Base-by-base conservation (phyloP, 805 yeast species). In the Candida alai region DNA sequence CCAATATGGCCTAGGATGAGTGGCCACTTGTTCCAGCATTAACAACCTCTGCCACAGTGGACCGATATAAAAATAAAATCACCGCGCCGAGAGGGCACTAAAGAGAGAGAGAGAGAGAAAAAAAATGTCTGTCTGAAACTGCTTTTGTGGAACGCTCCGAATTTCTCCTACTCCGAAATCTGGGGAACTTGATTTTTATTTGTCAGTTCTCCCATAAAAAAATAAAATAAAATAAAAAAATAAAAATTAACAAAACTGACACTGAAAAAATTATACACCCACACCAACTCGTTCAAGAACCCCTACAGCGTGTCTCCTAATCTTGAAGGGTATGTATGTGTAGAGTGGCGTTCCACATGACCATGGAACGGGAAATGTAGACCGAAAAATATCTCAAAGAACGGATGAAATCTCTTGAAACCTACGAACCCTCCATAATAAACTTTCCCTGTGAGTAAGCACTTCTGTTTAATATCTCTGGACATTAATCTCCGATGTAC, bases 111-210 rank as follows among this genome's bases (percentile, higher is more conserved):
- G 24, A 9, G n/a, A 21, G 27, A 24, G 6, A 6, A 24, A 24
- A 24, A 24, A 24, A 24, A 24, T 24, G 27, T 24, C 27, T 24
- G 27, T 24, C 27, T 24, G 27, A 24, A 24, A 24, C 6, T 24
- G 6, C 10, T 6, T 6, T 24, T 24, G 12, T 24, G 27, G 8
- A 6, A 14, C 27, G 10, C 27, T 12, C 12, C 12, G 14, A 21
- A n/a, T 21, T 24, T n/a, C n/a, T n/a, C 23, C 11, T 16, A 28
- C 31, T 28, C 31, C 31, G 31, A 28, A 28, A 28, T 28, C 31
- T 28, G 31, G 31, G 31, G 31, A 28, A 28, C 31, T 28, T 24
- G n/a, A 28, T 4, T 28, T 15, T 28, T 28, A 28, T 28, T 28
- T 28, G 31, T 28, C 31, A 16, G 20, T 17, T 28, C 20, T 27